phyloP scores from a whole-genome alignment of 352 stramenopile genomes.

The Pythium sukuiense region DNA sequence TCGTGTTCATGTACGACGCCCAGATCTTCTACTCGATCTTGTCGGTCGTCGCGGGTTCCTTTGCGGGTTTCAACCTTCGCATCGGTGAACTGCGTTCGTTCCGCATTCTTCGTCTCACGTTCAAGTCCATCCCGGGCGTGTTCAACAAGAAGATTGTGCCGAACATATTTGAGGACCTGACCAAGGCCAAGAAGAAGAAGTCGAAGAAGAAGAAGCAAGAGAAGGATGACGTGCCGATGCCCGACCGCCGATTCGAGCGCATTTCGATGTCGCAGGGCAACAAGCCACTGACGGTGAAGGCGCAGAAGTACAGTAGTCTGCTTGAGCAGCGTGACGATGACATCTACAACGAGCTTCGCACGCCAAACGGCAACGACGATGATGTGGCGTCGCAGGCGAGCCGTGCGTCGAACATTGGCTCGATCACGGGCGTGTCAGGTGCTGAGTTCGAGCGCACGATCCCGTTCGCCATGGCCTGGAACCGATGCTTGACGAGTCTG shows the following conservation, averaged over 20 bases:
- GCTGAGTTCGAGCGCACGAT: slow-evolving; percentile 85
- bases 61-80: slow-evolving; percentile 82
- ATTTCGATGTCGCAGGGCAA: slow-evolving; percentile 83
- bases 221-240: slow-evolving; percentile 61
- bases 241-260: slow-evolving; percentile 74
- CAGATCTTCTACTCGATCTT: slow-evolving; percentile 87
- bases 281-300: slow-evolving; percentile 80
- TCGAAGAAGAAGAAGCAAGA: slow-evolving; percentile 55
- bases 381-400: slow-evolving; percentile 32
- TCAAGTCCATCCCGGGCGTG: slow-evolving; percentile 85
- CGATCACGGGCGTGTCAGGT: slow-evolving; percentile 74
- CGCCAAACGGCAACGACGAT: slow-evolving; percentile 65
- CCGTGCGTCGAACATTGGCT: slow-evolving; percentile 63
- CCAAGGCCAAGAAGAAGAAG: slow-evolving; percentile 72
- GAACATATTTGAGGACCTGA: slow-evolving; percentile 73
- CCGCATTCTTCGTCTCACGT: slow-evolving; percentile 76
- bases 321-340: slow-evolving; percentile 46
- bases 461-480: slow-evolving; percentile 88
- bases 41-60: slow-evolving; percentile 76
- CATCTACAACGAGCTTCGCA: slow-evolving; percentile 71
- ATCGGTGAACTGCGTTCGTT: slow-evolving; percentile 86
- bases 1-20: slow-evolving; percentile 86
- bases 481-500: slow-evolving; percentile 71
- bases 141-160: slow-evolving; percentile 90
- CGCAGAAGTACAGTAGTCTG: slow-evolving; percentile 80